Percentiles rank a stretch among this genome's conserved stretches.
Evolutionary conservation across 768 basidiomycete genomes (phyloP).

Genomic region (Cyclocybe cylindracea): DNA sequence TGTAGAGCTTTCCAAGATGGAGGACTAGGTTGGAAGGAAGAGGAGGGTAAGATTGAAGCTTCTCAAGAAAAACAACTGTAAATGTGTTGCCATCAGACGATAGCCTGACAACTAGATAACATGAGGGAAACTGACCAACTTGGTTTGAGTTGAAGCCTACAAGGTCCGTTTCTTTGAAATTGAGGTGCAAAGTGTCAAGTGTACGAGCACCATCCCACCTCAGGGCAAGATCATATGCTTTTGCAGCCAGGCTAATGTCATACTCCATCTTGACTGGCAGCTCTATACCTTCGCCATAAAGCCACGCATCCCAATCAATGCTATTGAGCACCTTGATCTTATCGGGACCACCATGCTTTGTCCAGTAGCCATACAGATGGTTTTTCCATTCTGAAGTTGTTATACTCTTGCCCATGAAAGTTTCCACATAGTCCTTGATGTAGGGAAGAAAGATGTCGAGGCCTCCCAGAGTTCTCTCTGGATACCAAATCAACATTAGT

Average conservation of each 20-base stretch:
- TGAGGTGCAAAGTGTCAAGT: conserved; percentile 43
- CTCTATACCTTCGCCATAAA: conserved; percentile 74
- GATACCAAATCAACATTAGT: not conserved
- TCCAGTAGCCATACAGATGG: conserved; percentile 75
- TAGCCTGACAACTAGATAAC: not conserved
- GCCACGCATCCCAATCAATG: conserved; percentile 85
- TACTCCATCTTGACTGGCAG: conserved; percentile 79
- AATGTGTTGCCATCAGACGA: not conserved
- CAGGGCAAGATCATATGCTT: conserved; percentile 70
- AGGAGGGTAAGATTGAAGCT: conserved; percentile 60
- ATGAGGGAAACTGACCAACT: conserved; percentile 49
- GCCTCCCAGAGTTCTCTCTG: conserved; percentile 77
- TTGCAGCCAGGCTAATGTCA: conserved; percentile 67
- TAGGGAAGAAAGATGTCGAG: conserved; percentile 85
- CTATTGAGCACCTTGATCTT: conserved; percentile 66
- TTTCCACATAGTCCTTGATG: conserved; percentile 77
- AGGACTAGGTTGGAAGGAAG: conserved; percentile 61
- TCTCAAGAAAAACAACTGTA: conserved; percentile 85
- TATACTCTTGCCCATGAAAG: conserved; percentile 82
- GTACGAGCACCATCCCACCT: conserved; percentile 71
- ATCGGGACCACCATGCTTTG: conserved; percentile 54
- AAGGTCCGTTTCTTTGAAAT: conserved; percentile 64
- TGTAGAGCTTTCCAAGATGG: conserved; percentile 60
- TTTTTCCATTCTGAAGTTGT: conserved; percentile 83
- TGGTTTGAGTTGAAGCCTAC: conserved; percentile 72